Evolutionary conservation across 352 stramenopile species (phyloP), one percentile per base, ranked within the genome.

Genomic region (Peronospora farinosa): DNA sequence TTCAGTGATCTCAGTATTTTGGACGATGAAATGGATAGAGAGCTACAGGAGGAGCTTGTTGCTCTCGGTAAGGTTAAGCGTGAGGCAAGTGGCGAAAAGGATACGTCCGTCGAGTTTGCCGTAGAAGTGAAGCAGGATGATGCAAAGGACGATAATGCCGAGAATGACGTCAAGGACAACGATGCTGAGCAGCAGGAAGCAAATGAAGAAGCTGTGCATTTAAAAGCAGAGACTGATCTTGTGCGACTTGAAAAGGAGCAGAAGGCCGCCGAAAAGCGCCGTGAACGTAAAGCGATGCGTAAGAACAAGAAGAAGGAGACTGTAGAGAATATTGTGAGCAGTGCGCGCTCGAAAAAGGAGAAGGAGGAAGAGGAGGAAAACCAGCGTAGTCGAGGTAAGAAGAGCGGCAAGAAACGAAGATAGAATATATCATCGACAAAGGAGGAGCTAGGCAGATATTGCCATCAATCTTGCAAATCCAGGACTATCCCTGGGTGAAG

Each of bases 291-390:
- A 60, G 78, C 85, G 33, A 72, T 85, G 51, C 79, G 82, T 32
- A 93, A 90, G 62, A 77, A 69, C 32, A 77, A 85, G 51, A 88
- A 88, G 51, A 84, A 90, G 41, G 74, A 87, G 38, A 73, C 73
- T n/a, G 74, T 88, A 9, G 72, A 87, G 33, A 83, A 85, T 47
- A 83, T 87, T 21, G 56, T 86, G 15, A 67, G 17, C 15, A 50
- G 33, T 35, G 73, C 70, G 9, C 62, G 65, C 33, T 66, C 68
- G 19, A 85, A 83, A 47, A 63, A 64, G 23, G 52, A 52, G 12
- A 57, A 73, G 13, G 47, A 71, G 1, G 65, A 75, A 6, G 44
- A 71, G 1, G 66, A 67, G 0, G 57, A 73, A 38, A 56, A 74
- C 17, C 48, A 72, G 16, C 51, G 53, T 37, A 53, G 63, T 40